Conservation (phyloP, 2,329 filamentous ascomycete species). For the Calcarisporium arbuscula region DNA sequence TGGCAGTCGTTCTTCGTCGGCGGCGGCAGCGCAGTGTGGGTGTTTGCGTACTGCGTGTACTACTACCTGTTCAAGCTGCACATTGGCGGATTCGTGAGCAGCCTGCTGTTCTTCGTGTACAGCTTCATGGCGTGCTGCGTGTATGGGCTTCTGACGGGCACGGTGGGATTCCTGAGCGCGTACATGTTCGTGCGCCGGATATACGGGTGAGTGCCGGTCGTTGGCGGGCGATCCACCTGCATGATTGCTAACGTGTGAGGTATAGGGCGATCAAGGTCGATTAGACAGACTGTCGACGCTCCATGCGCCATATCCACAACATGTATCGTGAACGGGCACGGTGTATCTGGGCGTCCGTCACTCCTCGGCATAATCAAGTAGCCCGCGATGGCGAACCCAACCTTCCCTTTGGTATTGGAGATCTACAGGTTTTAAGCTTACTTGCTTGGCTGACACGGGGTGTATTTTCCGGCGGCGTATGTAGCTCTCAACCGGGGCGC, state of each 20-base stretch:
- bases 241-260: constrained; percentile 7
- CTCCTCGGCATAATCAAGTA: too few relatives aligned
- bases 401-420: too few relatives aligned
- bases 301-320: too few relatives aligned
- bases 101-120: constrained; percentile 79
- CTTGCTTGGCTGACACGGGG: too few relatives aligned
- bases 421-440: too few relatives aligned
- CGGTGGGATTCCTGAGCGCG: constrained; percentile 75
- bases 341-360: too few relatives aligned
- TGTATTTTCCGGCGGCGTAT: too few relatives aligned
- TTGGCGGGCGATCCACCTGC: too few relatives aligned
- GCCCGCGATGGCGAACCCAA: too few relatives aligned
- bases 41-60: constrained; percentile 77
- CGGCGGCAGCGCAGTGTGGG: constrained; percentile 69
- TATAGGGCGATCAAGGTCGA: constrained; percentile 46
- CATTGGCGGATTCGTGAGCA: constrained; percentile 72
- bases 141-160: constrained; percentile 75
- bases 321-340: too few relatives aligned
- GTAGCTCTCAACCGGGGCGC: too few relatives aligned
- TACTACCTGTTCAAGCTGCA: constrained; percentile 78
- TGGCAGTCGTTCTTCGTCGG: constrained; percentile 83
- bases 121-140: constrained; percentile 75
- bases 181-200: constrained; percentile 81
- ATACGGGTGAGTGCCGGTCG: constrained; percentile 55
- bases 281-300: constrained; percentile 20